Base-by-base conservation (phyloP, 1,284 basidiomycete genomes). In the Sanguinoderma infundibulare region DNA sequence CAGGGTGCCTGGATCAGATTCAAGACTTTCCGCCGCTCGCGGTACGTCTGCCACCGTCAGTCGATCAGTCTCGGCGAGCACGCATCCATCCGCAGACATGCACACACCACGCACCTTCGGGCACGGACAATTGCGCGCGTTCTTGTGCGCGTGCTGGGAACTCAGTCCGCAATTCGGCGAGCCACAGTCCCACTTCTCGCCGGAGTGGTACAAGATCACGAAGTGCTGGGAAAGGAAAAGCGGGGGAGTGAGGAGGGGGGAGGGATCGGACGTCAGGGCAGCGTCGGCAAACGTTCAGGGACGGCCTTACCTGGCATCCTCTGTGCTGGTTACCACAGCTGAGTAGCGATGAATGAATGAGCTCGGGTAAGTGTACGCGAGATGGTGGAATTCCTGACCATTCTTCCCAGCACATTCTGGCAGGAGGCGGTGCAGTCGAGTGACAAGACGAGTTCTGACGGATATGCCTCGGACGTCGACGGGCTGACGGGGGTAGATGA, bases 291-390 rank as follows among this genome's bases (percentile, higher is more conserved):
- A 22, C 14, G 22, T 50, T 7, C 12, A 26, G 32, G 26, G 36
- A 49, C 51, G 35, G 54, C 77, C 69, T 59, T 77, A 89, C 87
- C 70, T 81, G 80, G 68, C 87, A 89, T 50, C 82, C 82, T 75
- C 87, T 80, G 73, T 90, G 87, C 60, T 81, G 83, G 73, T 89
- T 87, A 55, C 87, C 87, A 61, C 78, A 77, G 64, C 87, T 89
- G n/a, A n/a, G n/a, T n/a, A n/a, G n/a, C n/a, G n/a, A 65, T 42
- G 14, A n/a, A 20, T n/a, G 15, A 38, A 44, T 55, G 32, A 53
- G 51, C 12, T 14, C 14, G 22, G 20, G 38, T 28, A 20, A 36
- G 22, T n/a, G 44, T 55, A 17, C 32, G 44, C n/a, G 32, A 10
- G 4, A 28, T 32, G 58, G 60, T 60, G 28, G 35, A 38, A 53